Base-by-base conservation (phyloP, 768 basidiomycete species). In the Cyclocybe cylindracea region DNA sequence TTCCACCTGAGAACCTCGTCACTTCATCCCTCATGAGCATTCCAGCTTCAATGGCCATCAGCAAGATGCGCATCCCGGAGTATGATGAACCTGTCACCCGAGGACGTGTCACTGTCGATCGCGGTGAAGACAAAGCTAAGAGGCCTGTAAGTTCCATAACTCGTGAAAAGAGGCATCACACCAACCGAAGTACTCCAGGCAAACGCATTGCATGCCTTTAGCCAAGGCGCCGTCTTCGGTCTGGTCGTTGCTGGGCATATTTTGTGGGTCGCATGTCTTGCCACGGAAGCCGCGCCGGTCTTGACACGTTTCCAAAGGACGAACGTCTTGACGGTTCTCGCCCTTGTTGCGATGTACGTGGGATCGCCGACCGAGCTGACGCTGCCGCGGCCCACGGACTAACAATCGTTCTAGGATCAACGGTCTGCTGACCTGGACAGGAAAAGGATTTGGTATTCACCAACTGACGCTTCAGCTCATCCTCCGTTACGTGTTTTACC, bases 21-120 rank as follows among this genome's bases (percentile, higher is more conserved):
- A 94, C 93, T 2, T 87, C 94, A 5, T 92, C 91, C 7, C 87
- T 95, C 53, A 96, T 96, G 94, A 89, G 87, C 66, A 96, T 97
- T 54, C 94, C 94, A 14, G 94, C 94, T 0, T 94, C 92, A 10
- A 94, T 96, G 65, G 82, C 93, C 2, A 94, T 96, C 62, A 89
- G 86, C 65, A 96, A 96, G 71, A 76, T 95, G 61, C 89, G 93
- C 39, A 58, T 86, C 33, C 94, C 94, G 0, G 94, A 96, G 71
- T 66, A 77, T 24, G 93, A 94, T 14, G 89, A 89, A 57, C 93
- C 93, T 29, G 80, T 93, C 39, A 94, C 93, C 29, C 87, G 89
- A 33, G 93, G 93, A 10, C 82, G 74, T 33, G 80, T 94, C 51
- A 80, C 88, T 44, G 78, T 94, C 50, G 89, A 92, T 67, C 86